Percentiles rank a stretch among this genome's conserved stretches.
Evolutionary conservation across 1,284 basidiomycete genomes (phyloP).

Genomic region (Malassezia vespertilionis): DNA sequence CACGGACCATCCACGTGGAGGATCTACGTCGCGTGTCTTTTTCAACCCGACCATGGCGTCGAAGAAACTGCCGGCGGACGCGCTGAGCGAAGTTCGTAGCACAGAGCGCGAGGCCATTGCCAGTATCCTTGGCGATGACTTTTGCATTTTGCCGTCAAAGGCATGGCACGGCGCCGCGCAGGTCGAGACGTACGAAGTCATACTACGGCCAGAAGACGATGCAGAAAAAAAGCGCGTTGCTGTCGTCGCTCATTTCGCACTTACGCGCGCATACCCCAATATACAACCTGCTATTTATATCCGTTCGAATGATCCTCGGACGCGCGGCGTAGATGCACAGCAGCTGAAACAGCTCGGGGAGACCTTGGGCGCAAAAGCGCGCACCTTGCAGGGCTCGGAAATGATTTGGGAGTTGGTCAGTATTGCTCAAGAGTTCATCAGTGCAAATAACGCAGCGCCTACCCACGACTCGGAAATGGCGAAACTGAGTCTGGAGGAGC

Average conservation of each 20-base stretch:
- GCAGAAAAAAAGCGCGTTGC: slow-evolving; percentile 25
- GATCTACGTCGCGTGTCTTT: background rate
- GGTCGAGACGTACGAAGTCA: slow-evolving; percentile 30
- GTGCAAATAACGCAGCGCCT: slow-evolving; percentile 23
- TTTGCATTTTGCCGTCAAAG: slow-evolving; percentile 21
- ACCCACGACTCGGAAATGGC: slow-evolving; percentile 19
- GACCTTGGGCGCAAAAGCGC: slow-evolving; percentile 27
- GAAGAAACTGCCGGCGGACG: slow-evolving; percentile 9
- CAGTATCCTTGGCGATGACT: slow-evolving; percentile 37
- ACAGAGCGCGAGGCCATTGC: slow-evolving; percentile 38
- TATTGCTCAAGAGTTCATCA: slow-evolving; percentile 36
- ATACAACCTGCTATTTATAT: slow-evolving; percentile 27
- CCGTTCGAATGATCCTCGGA: slow-evolving; percentile 22
- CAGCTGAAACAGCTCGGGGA: slow-evolving; percentile 23
- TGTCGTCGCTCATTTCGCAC: slow-evolving; percentile 25
- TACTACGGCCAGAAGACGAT: slow-evolving; percentile 33
- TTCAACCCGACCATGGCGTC: background rate
- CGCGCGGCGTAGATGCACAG: slow-evolving; percentile 20
- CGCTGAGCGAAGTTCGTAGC: slow-evolving; percentile 32
- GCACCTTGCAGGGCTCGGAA: slow-evolving; percentile 36
- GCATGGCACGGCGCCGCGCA: slow-evolving; percentile 26
- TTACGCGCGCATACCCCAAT: slow-evolving; percentile 39
- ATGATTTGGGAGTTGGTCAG: slow-evolving; percentile 48
- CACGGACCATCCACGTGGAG: slow-evolving; percentile 14
- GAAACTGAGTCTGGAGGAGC: slow-evolving; percentile 37